phyloP scores from a whole-genome alignment of 371 early-diverging fungal species.

The Mortierella sp. region DNA sequence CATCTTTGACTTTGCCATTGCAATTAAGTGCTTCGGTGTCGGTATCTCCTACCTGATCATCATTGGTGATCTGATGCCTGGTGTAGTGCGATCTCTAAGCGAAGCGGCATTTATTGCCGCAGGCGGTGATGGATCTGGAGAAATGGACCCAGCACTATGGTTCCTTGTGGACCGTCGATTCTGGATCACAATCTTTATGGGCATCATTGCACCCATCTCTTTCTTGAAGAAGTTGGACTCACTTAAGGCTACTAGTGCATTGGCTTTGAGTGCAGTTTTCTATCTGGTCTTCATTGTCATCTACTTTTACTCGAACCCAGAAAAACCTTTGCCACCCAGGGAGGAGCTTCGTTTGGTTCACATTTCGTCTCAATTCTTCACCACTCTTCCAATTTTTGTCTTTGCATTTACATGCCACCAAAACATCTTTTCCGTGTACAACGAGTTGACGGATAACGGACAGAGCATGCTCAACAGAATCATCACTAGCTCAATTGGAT shows the following conservation, averaged over 20 bases:
- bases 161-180: conserved; percentile 74
- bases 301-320: conserved; percentile 75
- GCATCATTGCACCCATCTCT: conserved; percentile 80
- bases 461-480: conserved; percentile 72
- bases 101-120: conserved; percentile 38
- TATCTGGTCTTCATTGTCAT: conserved; percentile 94
- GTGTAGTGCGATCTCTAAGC: conserved; percentile 63
- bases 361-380: conserved; percentile 79
- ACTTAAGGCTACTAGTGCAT: conserved; percentile 93
- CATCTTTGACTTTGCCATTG: conserved; percentile 97
- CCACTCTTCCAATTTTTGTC: conserved; percentile 95
- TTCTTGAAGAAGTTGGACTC: conserved; percentile 93
- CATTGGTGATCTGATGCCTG: conserved; percentile 94
- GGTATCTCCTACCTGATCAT: conserved; percentile 99
- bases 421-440: conserved; percentile 95
- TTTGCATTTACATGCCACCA: conserved; percentile 99
- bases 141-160: conserved; percentile 39
- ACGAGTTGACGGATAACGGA: conserved; percentile 90
- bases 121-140: conserved; percentile 44
- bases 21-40: conserved; percentile 99
- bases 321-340: conserved; percentile 59
- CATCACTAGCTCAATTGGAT: conserved; percentile 81
- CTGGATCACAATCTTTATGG: conserved; percentile 90
- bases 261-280: conserved; percentile 91
- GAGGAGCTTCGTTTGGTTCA: conserved; percentile 65